A percentile compares a stretch with the other conserved stretches of the same genome.
Evolutionary conservation across 2,329 filamentous ascomycete species (phyloP).

Genomic region (Microascus cirrosus): DNA sequence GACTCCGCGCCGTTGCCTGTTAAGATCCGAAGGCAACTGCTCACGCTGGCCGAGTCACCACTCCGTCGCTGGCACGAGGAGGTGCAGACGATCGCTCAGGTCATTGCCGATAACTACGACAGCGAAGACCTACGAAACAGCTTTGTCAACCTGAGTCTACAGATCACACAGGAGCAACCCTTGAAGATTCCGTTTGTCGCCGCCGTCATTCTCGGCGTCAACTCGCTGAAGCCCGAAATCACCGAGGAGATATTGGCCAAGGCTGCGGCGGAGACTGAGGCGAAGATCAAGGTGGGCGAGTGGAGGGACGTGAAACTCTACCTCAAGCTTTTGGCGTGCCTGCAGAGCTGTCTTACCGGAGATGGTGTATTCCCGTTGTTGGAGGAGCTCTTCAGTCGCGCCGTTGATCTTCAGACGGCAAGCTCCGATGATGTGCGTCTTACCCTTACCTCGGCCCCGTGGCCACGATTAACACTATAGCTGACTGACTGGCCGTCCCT

Average conservation of each 20-base stretch:
- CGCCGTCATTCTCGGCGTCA: conserved; percentile 68
- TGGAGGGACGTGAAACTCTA: conserved; percentile 90
- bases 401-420: conserved; percentile 86
- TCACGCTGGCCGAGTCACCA: conserved; percentile 73
- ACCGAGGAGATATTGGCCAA: conserved; percentile 58
- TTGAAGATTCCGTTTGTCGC: conserved; percentile 96
- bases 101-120: conserved; percentile 75
- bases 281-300: conserved; percentile 57
- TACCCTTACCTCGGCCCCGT: neutral
- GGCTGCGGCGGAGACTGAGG: conserved; percentile 50
- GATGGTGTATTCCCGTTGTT: conserved; percentile 78
- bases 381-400: conserved; percentile 80
- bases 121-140: conserved; percentile 64
- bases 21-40: conserved; percentile 65
- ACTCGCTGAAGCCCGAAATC: conserved; percentile 66
- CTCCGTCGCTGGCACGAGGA: conserved; percentile 71
- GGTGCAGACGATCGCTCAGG: conserved; percentile 60
- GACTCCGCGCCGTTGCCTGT: conserved; percentile 59
- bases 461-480: neutral
- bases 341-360: conserved; percentile 70
- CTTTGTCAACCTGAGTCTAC: conserved; percentile 63
- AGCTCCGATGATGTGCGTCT: conserved; percentile 78
- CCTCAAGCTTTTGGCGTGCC: conserved; percentile 77
- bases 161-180: conserved; percentile 79
- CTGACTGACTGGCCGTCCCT: neutral